Conservation (phyloP, 1,284 basidiomycete species). For the Trichosporon ovoides region DNA sequence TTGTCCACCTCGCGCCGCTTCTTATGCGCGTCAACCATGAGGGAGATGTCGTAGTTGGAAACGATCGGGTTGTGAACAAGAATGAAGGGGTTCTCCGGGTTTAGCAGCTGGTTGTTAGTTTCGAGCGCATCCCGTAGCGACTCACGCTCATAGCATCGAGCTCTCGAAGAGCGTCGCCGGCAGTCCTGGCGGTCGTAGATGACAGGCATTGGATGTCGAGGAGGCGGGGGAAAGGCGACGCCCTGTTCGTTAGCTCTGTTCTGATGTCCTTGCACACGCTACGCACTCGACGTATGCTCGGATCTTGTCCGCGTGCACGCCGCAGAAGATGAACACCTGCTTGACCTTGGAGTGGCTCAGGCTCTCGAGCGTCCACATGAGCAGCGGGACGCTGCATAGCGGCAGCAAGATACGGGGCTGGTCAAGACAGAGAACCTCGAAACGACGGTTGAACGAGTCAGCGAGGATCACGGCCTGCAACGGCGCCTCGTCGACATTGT, state of each 20-base stretch:
- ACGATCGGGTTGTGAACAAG: slow-evolving; percentile 92
- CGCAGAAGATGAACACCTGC: slow-evolving; percentile 89
- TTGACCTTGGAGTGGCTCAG: slow-evolving; percentile 86
- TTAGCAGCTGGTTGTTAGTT: slow-evolving; percentile 63
- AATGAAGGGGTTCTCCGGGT: slow-evolving; percentile 72
- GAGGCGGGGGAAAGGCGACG: slow-evolving; percentile 46
- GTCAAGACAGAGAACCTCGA: slow-evolving; percentile 75
- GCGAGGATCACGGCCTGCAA: slow-evolving; percentile 89
- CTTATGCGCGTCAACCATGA: slow-evolving; percentile 83
- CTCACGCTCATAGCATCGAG: slow-evolving; percentile 69
- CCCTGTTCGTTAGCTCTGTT: slow-evolving; percentile 11
- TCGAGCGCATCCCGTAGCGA: not conserved
- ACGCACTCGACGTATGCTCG: slow-evolving; percentile 48
- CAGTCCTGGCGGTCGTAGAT: slow-evolving; percentile 80
- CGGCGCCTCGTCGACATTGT: slow-evolving; percentile 62
- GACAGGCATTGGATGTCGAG: slow-evolving; percentile 83
- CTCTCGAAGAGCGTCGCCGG: slow-evolving; percentile 94
- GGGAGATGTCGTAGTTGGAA: slow-evolving; percentile 84
- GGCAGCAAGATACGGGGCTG: slow-evolving; percentile 85
- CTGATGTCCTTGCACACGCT: too few relatives aligned
- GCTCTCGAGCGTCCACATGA: slow-evolving; percentile 95
- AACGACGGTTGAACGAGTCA: slow-evolving; percentile 90
- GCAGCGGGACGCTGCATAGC: slow-evolving; percentile 83
- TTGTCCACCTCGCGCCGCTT: slow-evolving; percentile 79
- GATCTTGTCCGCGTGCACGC: slow-evolving; percentile 77